A percentile compares a stretch with the other conserved stretches of the same genome.
Conservation (phyloP, 495 filamentous ascomycete species). For the Cercophora newfieldiana region DNA sequence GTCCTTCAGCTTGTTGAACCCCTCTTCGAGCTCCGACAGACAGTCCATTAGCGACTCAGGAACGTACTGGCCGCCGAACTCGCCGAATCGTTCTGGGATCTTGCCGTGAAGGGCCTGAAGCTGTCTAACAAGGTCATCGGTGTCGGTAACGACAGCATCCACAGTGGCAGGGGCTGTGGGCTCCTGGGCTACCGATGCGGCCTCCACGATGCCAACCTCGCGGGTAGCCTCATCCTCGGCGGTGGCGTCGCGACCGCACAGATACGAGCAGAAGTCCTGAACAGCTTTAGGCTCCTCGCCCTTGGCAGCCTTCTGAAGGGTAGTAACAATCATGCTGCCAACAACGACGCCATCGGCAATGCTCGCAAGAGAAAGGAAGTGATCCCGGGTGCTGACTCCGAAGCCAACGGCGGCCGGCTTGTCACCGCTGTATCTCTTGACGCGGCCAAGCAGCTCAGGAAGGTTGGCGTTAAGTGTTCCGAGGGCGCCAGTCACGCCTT, state of each 20-base stretch:
- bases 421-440: constrained; percentile 91
- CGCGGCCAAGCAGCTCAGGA: constrained; percentile 74
- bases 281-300: constrained; percentile 74
- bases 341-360: constrained; percentile 97
- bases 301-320: constrained; percentile 66
- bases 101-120: constrained; percentile 51
- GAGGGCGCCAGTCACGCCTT: constrained; percentile 93
- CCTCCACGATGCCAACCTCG: constrained; percentile 66
- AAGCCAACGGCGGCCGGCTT: constrained; percentile 91
- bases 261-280: constrained; percentile 79
- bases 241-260: constrained; percentile 64
- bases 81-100: constrained; percentile 83
- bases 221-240: constrained; percentile 49
- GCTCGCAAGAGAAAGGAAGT: constrained; percentile 81
- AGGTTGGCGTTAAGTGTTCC: constrained; percentile 78
- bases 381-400: constrained; percentile 91
- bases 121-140: constrained; percentile 47
- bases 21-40: constrained; percentile 81
- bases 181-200: constrained; percentile 55
- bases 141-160: constrained; percentile 42
- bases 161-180: constrained; percentile 57
- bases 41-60: constrained; percentile 98
- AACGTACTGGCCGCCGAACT: constrained; percentile 98
- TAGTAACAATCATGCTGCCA: constrained; percentile 87
- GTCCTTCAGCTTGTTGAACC: constrained; percentile 82